A percentile compares a stretch with the other conserved stretches of the same genome.
These are phyloP conservation scores for Suhomyces sp. DNA, from an alignment of 805 yeast genomes.

Conservation along the genomic window DNA sequence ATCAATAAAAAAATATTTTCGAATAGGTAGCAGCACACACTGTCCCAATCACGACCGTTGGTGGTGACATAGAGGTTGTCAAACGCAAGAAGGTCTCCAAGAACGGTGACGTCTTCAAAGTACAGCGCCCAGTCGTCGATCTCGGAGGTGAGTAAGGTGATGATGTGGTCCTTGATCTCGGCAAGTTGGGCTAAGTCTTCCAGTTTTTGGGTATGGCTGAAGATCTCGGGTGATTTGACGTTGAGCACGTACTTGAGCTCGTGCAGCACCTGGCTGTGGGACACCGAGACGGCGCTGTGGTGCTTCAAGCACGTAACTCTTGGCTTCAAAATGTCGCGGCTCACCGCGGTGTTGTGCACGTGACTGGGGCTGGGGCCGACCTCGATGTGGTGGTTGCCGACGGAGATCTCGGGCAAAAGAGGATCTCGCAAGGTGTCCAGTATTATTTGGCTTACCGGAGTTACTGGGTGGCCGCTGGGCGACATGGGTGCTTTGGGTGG, in stretches of 20 bases:
- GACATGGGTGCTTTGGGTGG: not conserved
- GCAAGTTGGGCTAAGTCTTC: not conserved
- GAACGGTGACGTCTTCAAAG: not conserved
- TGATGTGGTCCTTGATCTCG: not conserved
- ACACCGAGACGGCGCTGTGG: slow-evolving; percentile 1
- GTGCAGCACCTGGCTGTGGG: slow-evolving; percentile 3
- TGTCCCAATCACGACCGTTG: slow-evolving; percentile 44
- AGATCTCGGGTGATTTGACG: slow-evolving; percentile 20
- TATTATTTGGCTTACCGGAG: slow-evolving; percentile 13
- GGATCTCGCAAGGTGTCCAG: slow-evolving; percentile 11
- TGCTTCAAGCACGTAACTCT: slow-evolving; percentile 6
- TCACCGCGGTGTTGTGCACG: not conserved
- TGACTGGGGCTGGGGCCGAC: not conserved
- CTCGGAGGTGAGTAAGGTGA: not conserved
- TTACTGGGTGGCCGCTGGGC: slow-evolving; percentile 6
- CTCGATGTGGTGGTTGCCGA: not conserved
- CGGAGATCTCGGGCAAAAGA: not conserved
- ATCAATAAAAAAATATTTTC: slow-evolving; percentile 26
- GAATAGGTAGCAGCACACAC: slow-evolving; percentile 31
- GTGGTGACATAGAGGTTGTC: slow-evolving; percentile 42
- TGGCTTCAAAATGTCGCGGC: slow-evolving; percentile 9
- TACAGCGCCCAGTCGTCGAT: slow-evolving; percentile 6
- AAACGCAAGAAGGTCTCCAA: slow-evolving; percentile 34
- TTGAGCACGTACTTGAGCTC: slow-evolving; percentile 17
- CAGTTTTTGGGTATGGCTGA: not conserved